Evolutionary conservation across 2,329 filamentous ascomycete species (phyloP), one percentile per base, ranked within the genome.

Genomic region (Phialophora expanda): DNA sequence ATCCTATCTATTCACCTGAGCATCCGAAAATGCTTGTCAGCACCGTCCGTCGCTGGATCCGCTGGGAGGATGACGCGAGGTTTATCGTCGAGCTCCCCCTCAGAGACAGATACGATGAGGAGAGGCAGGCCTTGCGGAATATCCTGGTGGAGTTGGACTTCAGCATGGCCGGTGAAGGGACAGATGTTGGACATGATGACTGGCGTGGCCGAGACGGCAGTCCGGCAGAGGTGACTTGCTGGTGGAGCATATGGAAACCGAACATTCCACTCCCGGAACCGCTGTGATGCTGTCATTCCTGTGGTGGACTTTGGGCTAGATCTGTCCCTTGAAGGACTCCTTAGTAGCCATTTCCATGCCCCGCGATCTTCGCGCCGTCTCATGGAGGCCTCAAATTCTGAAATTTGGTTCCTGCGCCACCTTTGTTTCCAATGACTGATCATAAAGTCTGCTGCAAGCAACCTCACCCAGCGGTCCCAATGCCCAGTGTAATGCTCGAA

Each of bases 1-100:
- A 99, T 76, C 86, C 92, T 0, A 81, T 99, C 22, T 98, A 98
- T 78, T 92, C 93, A 54, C 85, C 93, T 56, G 85, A 90, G 3
- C 95, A 98, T 74, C 92, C 94, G 0, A 78, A 77, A 2, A 86
- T 95, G 73, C 84, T 98, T 24, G 87, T 89, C 0, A 82, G 87
- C 14, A 89, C 91, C 14, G 88, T 98, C 53, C 78, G 83, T 9
- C 79, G 84, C 46, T 92, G 93, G 78, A 82, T 97, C 11, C 84
- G 83, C 8, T 78, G 81, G 14, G 82, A 81, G 2, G 63, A 76
- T 0, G 79, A 84, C 30, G 86, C 91, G 1, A 84, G 90, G 41
- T 89, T 90, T 1, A 82, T 97, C 11, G 81, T 95, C 53, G 94
- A 96, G 80, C 87, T 96, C 51, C 94, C 94, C 0, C 82, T 92